Conservation (phyloP, 139 green algal species). For the Coelastrella sp. region DNA sequence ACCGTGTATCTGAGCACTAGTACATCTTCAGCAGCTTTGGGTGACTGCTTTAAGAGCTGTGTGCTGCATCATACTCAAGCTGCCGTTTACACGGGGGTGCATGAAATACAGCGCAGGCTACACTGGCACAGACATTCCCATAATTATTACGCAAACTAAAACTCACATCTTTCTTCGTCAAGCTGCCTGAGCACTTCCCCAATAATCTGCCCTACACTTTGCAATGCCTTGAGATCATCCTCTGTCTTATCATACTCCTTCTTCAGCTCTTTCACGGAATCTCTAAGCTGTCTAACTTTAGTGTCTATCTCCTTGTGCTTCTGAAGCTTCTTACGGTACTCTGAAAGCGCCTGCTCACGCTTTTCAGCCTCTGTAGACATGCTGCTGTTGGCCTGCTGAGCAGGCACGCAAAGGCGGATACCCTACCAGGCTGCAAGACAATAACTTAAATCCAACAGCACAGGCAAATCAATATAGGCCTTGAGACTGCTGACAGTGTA, state of each 20-base stretch:
- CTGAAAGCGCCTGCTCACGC: slow-evolving; percentile 74
- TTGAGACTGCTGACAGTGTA: no score
- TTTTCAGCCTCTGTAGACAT: slow-evolving; percentile 60
- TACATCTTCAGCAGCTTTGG: no score
- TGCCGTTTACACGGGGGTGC: no score
- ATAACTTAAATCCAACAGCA: no score
- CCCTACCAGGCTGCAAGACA: no score
- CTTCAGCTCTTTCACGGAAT: slow-evolving; percentile 87
- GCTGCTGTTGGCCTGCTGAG: background rate
- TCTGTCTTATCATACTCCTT: slow-evolving; percentile 99
- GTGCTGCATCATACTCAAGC: no score
- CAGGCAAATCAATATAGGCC: background rate
- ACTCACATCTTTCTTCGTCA: slow-evolving; percentile 97
- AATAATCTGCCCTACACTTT: slow-evolving; percentile 99
- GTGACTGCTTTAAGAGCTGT: no score
- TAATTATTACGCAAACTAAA: no score
- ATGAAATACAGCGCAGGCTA: no score
- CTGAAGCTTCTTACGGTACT: slow-evolving; percentile 90
- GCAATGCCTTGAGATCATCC: slow-evolving; percentile 98
- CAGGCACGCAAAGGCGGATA: no score
- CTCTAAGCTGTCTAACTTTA: slow-evolving; percentile 80
- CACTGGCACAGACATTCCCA: no score
- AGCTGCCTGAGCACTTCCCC: slow-evolving; percentile 98
- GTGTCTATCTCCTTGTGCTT: slow-evolving; percentile 92
- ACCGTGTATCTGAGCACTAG: no score